Evolutionary conservation across 139 green algal species (phyloP).

Genomic region (Chlorella vulgaris): DNA sequence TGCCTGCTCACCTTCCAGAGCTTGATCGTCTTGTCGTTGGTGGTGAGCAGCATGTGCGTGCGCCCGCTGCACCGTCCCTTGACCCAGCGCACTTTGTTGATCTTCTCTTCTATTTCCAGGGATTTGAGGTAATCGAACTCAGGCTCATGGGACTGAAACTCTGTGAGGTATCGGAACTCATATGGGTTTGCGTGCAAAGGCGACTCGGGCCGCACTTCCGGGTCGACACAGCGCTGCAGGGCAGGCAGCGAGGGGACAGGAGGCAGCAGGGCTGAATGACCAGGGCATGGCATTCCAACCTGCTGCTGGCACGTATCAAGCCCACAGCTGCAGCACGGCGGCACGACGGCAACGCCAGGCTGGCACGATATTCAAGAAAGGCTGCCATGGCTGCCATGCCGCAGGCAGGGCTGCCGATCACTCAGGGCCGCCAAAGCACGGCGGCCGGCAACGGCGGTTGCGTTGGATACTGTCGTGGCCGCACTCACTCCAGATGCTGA

Average conservation of each 20-base stretch:
- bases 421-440: no score
- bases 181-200: conserved; percentile 33
- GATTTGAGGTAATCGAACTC: conserved; percentile 99
- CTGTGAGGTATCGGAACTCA: conserved; percentile 97
- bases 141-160: conserved; percentile 99
- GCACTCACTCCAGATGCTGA: conserved; percentile 9
- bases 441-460: no score
- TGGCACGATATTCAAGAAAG: no score
- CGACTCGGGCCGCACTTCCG: conserved; percentile 35
- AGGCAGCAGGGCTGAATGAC: no score
- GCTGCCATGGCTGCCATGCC: no score
- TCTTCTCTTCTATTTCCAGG: conserved; percentile 99
- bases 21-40: conserved; percentile 99
- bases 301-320: no score
- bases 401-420: no score
- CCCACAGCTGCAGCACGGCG: no score
- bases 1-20: conserved; percentile 92
- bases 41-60: conserved; percentile 79
- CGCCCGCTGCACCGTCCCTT: conserved; percentile 87
- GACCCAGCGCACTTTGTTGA: conserved; percentile 97
- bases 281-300: no score
- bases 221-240: conserved; percentile 6
- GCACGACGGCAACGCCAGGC: no score
- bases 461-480: no score
- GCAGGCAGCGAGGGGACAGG: conserved; percentile 17